Percentiles rank a stretch among this genome's conserved stretches.
Conservation (phyloP, 345 rosid species). For the Eucalyptus pumila region DNA sequence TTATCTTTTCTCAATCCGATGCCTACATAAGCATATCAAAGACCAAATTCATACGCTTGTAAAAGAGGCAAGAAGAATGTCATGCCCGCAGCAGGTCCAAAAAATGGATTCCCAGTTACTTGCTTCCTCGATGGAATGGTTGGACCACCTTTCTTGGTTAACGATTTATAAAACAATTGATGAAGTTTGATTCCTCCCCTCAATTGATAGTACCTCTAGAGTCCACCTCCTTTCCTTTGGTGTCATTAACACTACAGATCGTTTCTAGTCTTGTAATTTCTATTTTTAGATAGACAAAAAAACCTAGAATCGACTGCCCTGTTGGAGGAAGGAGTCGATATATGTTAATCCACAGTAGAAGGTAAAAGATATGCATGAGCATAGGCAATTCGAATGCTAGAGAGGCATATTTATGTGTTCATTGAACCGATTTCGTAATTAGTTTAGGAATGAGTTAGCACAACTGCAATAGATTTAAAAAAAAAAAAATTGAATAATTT, state of each 20-base stretch:
- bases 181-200: neutral
- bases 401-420: neutral
- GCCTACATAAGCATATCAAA: neutral
- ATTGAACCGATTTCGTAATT: accelerated
- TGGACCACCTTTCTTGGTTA: neutral
- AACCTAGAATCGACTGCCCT: too few relatives aligned
- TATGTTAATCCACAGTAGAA: neutral
- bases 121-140: neutral
- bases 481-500: too few relatives aligned
- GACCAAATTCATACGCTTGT: neutral
- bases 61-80: neutral
- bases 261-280: accelerated
- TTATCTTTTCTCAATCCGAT: neutral
- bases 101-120: neutral
- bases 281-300: too few relatives aligned
- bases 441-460: accelerated
- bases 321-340: neutral
- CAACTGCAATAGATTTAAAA: too few relatives aligned
- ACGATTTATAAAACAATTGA: neutral
- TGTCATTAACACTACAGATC: neutral
- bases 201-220: neutral
- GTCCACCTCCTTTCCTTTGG: neutral
- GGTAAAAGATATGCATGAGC: neutral
- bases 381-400: neutral
- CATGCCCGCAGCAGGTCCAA: accelerated